Evolutionary conservation across 148 eudicot species (phyloP), one percentile per base, ranked within the genome.

Genomic region (Rhododendron mucronatum): DNA sequence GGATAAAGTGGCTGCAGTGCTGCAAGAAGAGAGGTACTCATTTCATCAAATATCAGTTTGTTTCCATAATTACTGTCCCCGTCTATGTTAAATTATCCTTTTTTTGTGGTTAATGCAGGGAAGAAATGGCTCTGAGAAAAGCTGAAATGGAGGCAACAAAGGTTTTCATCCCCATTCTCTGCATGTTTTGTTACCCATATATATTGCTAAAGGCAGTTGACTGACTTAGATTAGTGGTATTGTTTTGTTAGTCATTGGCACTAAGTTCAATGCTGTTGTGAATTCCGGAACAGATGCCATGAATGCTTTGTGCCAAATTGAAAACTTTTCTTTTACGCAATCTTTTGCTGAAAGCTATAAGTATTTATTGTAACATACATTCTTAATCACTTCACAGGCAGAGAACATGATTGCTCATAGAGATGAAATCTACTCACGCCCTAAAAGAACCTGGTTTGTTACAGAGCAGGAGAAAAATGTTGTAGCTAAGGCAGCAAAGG

Each of bases 111-210:
- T 84, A 82, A 7, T 86, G 80, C 87, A 92, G 94, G 93, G 99
- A 97, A 90, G 99, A 97, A 89, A 95, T 95, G 98, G 93, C 92
- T n/a, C 84, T 97, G 82, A 95, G 99, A 84, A 97, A 94, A 90
- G 99, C 99, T 82, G 99, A 95, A 92, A 97, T 97, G 99, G 98
- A 97, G 85, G 98, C 96, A 41, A 89, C 95, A 55, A 97, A 97
- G 99, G 98, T 96, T 77, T 82, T 90, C 80, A 79, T 53, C 76
- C 33, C 77, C n/a, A 16, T 20, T 84, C 47, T 84, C 39, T 51
- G 7, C 86, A 84, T 39, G 26, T 65, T 45, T 80, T 71, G 16
- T 84, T 21, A 5, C 50, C 23, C 41, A 26, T 63, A 45, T 20
- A 35, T 53, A 23, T 48, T 82, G 28, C 63, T 61, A 45, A 84